Conservation (phyloP, 306 rosid genomes). For the Lagenaria siceraria region DNA sequence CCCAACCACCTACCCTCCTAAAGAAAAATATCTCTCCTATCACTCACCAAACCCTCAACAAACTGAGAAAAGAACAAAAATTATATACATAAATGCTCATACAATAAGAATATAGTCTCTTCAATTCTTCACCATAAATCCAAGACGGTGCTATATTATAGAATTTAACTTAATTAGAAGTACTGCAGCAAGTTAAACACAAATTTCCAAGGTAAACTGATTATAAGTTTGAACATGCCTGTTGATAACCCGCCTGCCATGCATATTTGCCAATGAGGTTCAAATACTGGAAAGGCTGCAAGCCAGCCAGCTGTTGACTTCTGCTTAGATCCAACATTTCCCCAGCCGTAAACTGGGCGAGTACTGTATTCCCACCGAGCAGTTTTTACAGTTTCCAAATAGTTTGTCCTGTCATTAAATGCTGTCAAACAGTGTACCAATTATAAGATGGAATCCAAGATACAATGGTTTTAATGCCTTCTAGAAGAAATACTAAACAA, state of each 20-base stretch:
- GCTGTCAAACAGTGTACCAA: slow-evolving; percentile 4
- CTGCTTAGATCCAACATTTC: slow-evolving; percentile 70
- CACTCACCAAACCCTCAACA: too few species aligned
- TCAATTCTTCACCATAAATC: not conserved
- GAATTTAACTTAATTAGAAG: not conserved
- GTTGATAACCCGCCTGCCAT: slow-evolving; percentile 87
- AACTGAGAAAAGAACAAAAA: too few species aligned
- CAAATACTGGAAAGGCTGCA: slow-evolving; percentile 96
- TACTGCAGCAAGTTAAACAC: not conserved
- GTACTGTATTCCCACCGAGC: slow-evolving; percentile 95
- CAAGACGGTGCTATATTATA: not conserved
- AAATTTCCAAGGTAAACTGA: slow-evolving; percentile 1
- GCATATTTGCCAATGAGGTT: slow-evolving; percentile 99
- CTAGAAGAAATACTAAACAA: not conserved
- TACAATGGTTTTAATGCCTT: not conserved
- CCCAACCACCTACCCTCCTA: too few species aligned
- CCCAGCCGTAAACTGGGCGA: slow-evolving; percentile 88
- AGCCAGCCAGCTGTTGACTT: slow-evolving; percentile 98
- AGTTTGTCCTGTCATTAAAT: slow-evolving; percentile 52
- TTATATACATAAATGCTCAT: too few species aligned
- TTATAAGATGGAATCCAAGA: not conserved
- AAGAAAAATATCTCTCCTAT: too few species aligned
- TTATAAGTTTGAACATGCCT: slow-evolving; percentile 33
- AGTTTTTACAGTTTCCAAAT: slow-evolving; percentile 61
- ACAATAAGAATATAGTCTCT: not conserved